Evolutionary conservation across 495 filamentous ascomycete species (phyloP).

Genomic region (Thermothielavioides terrestris): DNA sequence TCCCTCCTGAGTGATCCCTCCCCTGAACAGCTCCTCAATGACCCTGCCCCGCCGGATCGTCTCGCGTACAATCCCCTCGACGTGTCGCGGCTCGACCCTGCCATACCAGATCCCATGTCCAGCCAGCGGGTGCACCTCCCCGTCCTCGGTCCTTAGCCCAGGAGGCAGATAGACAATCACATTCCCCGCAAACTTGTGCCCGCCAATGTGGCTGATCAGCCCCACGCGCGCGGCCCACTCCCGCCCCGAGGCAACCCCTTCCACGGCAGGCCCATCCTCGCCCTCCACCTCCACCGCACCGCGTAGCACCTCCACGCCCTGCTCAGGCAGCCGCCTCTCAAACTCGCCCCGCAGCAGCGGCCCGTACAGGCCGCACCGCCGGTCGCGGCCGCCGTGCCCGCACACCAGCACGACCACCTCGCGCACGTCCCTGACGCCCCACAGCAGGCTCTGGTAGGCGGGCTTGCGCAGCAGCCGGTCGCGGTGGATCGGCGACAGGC

Average conservation of each 20-base stretch:
- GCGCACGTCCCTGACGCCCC: constrained; percentile 48
- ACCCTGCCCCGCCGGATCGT: constrained; percentile 67
- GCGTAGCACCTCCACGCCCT: constrained; percentile 28
- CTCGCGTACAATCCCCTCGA: constrained; percentile 76
- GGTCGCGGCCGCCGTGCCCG: constrained; percentile 70
- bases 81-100: constrained; percentile 73
- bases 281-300: constrained; percentile 29
- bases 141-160: constrained; percentile 25
- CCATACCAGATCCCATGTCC: constrained; percentile 93
- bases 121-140: constrained; percentile 49
- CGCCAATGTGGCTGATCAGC: constrained; percentile 79
- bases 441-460: constrained; percentile 34
- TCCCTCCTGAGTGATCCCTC: constrained; percentile 44
- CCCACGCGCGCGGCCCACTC: constrained; percentile 49
- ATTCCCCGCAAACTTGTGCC: constrained; percentile 91
- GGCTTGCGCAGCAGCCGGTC: constrained; percentile 35
- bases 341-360: constrained; percentile 66
- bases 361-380: constrained; percentile 71
- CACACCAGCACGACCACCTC: constrained; percentile 74
- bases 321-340: constrained; percentile 31
- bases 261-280: constrained; percentile 11
- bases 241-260: constrained; percentile 7
- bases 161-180: constrained; percentile 84
- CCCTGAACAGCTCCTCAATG: constrained; percentile 66
- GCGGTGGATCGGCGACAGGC: constrained; percentile 42